Percentiles rank a stretch among this genome's conserved stretches.
phyloP scores from a whole-genome alignment of 139 green algal species.

The Raphidocelis subcapitata region DNA sequence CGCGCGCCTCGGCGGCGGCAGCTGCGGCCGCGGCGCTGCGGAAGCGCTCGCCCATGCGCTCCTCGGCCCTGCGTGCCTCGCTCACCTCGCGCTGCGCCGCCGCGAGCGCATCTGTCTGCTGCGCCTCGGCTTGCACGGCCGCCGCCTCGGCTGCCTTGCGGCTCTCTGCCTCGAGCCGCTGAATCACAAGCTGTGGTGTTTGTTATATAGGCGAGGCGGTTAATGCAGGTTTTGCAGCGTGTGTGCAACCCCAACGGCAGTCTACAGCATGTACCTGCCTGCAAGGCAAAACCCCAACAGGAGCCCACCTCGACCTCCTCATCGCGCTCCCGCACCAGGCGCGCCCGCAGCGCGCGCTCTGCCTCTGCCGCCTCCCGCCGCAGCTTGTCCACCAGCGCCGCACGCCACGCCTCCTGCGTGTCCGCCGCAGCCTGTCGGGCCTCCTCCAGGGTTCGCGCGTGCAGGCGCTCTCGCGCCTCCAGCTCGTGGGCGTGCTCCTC shows the following conservation, averaged over 20 bases:
- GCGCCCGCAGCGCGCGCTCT: conserved; percentile 33
- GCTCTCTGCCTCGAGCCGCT: conserved; percentile 45
- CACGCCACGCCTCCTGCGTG: conserved; percentile 55
- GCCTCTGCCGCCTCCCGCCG: conserved; percentile 43
- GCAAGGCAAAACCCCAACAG: neutral
- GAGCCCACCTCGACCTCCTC: conserved; percentile 39
- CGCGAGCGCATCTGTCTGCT: neutral
- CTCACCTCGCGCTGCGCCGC: conserved; percentile 3
- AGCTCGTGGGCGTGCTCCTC: conserved; percentile 28
- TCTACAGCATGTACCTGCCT: neutral
- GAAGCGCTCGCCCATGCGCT: conserved; percentile 1
- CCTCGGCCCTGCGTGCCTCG: neutral
- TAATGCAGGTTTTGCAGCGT: neutral
- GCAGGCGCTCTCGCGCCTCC: neutral
- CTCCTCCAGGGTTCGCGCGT: conserved; percentile 10
- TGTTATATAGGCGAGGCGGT: neutral
- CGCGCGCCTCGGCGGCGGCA: conserved; percentile 5
- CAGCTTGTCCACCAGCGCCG: conserved; percentile 50
- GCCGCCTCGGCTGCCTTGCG: conserved; percentile 9
- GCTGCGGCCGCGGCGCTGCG: conserved; percentile 7
- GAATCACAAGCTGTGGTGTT: conserved; percentile 25
- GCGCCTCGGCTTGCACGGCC: conserved; percentile 25
- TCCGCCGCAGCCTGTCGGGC: conserved; percentile 4
- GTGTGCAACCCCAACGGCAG: neutral
- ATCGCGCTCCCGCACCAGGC: conserved; percentile 42